Evolutionary conservation across 2,329 filamentous ascomycete species (phyloP), one percentile per base, ranked within the genome.

Genomic region (Fusarium bulbicola): DNA sequence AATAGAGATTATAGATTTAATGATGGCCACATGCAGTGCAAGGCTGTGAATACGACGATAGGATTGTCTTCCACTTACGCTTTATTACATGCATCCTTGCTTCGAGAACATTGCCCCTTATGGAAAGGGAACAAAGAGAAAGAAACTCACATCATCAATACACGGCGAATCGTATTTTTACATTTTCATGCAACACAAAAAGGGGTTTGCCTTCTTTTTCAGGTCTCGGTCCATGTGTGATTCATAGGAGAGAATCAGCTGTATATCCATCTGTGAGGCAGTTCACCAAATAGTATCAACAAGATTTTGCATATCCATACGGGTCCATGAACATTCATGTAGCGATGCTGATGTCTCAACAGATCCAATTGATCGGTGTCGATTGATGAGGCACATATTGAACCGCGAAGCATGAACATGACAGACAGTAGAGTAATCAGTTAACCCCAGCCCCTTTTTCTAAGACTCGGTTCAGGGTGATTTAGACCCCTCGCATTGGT

Each of bases 1-100:
- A 46, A 59, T 69, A 53, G 26, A 53, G 28, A 34, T 39, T 65
- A 70, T 65, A 40, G 53, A 61, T 21, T 58, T 37, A 59, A 50
- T 50, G 11, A 59, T 28, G 26, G 15, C 26, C 28, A 15, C 24
- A 4, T 32, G 26, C 30, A 34, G 26, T 36, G 28, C 5, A 43
- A 42, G 52, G 13, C 16, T 54, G 15, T 58, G 20, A 16, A 49
- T 6, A 36, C 16, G 8, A 24, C 24, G 24, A 54, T 30, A n/a
- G n/a, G 50, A 40, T 54, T 42, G 36, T 26, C 34, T 39, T 39
- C 14, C 20, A 13, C 20, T 54, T 28, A 7, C n/a, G 24, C 50
- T 39, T n/a, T n/a, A 21, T 53, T n/a, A 16, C 34, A 39, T 21
- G 10, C 26, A 40, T 54, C 34, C 14, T n/a, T 18, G 11, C 50